A percentile compares a stretch with the other conserved stretches of the same genome.
Evolutionary conservation across 371 early-diverging fungal genomes (phyloP).

Genomic region (Rhizopus stolonifer): DNA sequence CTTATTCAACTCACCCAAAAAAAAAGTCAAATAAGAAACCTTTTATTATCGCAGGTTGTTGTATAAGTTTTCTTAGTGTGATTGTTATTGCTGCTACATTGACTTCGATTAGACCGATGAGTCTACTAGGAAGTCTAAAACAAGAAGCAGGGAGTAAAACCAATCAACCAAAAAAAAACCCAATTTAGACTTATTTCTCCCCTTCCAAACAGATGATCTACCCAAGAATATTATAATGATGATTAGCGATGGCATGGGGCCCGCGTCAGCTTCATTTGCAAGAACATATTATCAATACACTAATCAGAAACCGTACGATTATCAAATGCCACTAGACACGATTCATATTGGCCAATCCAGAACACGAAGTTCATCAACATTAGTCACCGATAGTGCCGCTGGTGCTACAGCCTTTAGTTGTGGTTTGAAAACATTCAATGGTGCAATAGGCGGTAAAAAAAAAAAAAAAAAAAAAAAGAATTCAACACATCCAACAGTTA

Average conservation of each 20-base stretch:
- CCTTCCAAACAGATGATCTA: neutral
- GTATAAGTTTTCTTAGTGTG: neutral
- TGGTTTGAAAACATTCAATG: conserved; percentile 83
- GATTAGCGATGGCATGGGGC: conserved; percentile 94
- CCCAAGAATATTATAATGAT: conserved; percentile 83
- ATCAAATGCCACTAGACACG: conserved; percentile 70
- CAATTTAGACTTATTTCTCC: neutral
- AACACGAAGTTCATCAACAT: conserved; percentile 75
- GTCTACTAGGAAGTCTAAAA: neutral
- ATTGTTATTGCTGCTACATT: neutral
- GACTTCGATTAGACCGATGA: too few relatives aligned
- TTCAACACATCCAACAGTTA: too few relatives aligned
- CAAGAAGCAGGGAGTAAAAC: neutral
- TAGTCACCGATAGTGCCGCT: conserved; percentile 95
- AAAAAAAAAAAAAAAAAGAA: neutral
- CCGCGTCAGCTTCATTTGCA: conserved; percentile 91
- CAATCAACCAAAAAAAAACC: neutral
- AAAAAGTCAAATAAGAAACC: neutral
- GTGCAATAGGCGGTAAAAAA: conserved; percentile 73
- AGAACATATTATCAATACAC: conserved; percentile 70
- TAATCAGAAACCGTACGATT: conserved; percentile 42
- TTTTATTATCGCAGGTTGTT: neutral
- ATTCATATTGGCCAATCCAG: conserved; percentile 87
- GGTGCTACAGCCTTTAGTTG: conserved; percentile 95
- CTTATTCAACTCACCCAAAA: neutral